Evolutionary conservation across 2,329 filamentous ascomycete genomes (phyloP).

Genomic region (Penicillium hordei): DNA sequence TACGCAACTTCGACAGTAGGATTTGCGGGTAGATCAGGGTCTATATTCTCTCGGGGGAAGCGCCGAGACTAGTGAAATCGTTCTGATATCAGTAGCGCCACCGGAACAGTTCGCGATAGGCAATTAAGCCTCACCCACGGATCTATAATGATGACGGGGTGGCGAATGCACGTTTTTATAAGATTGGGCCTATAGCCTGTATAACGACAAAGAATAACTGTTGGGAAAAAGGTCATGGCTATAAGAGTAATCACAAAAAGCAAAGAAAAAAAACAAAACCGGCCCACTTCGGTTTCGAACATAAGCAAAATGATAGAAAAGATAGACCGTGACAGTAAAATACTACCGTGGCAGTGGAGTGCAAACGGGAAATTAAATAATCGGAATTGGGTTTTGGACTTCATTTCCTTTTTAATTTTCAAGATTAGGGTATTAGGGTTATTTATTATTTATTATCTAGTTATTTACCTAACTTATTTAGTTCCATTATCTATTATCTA

Average conservation of each 20-base stretch:
- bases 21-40: neutral
- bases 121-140: constrained; percentile 6
- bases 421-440: neutral
- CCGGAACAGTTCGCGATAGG: constrained; percentile 6
- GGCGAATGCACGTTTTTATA: neutral
- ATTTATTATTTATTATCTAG: too few species aligned
- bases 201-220: neutral
- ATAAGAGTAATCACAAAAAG: constrained; percentile 9
- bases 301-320: neutral
- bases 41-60: neutral
- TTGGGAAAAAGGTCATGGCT: neutral
- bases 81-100: constrained; percentile 19
- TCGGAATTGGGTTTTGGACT: neutral
- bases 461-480: too few species aligned
- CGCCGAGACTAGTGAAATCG: constrained; percentile 1
- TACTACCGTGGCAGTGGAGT: constrained; percentile 8
- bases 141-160: neutral
- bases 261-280: constrained; percentile 8
- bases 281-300: constrained; percentile 20
- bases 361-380: constrained; percentile 3
- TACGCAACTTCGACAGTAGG: neutral
- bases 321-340: constrained; percentile 7
- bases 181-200: neutral
- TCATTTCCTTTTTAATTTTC: neutral
- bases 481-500: too few species aligned